Evolutionary conservation across 1,139 yeast species (phyloP), one percentile per base, ranked within the genome.

Genomic region (Kurtzmaniella quercitrusa): DNA sequence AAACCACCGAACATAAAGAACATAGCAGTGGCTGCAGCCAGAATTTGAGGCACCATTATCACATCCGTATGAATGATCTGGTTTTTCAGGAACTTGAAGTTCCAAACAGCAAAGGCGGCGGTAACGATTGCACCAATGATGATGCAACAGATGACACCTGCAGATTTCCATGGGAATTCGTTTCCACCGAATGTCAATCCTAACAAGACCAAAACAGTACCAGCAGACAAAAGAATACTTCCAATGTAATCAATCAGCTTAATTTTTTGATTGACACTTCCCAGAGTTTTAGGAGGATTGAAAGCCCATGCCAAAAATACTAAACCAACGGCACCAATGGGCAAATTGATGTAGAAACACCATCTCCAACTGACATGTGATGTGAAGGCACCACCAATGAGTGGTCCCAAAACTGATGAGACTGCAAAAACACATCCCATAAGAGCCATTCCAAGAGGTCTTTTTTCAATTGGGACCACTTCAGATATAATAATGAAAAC

Each of bases 111-210:
- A 42, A 61, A 65, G 1, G 39, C 43, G 38, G 55, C 47, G 3
- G 38, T 18, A 14, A 37, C 12, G 12, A 43, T 14, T 9, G 44
- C 43, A 5, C 52, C 52, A 26, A 50, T 11, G 7, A 50, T 43
- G 33, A 50, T 46, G 38, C 50, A 47, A 17, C 33, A 20, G 23
- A 50, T 50, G 14, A 47, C 50, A 7, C 47, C 50, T 6, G 50
- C 47, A 5, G 52, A 49, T 30, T 46, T 28, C 52, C 52, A 49
- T 3, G 42, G 36, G 40, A 36, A 44, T 22, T 36, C 15, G 12
- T 59, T 57, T 9, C 78, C 76, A 18, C 84, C 85, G 48, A 78
- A 73, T 1, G 81, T 71, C 42, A 80, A 54, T 1, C 71, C 84
- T 37, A 80, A 55, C 33, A 79, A 63, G 9, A 77, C 42, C 30